Evolutionary conservation across 2,329 filamentous ascomycete genomes (phyloP), one percentile per base, ranked within the genome.

Genomic region (Fusarium sp.): DNA sequence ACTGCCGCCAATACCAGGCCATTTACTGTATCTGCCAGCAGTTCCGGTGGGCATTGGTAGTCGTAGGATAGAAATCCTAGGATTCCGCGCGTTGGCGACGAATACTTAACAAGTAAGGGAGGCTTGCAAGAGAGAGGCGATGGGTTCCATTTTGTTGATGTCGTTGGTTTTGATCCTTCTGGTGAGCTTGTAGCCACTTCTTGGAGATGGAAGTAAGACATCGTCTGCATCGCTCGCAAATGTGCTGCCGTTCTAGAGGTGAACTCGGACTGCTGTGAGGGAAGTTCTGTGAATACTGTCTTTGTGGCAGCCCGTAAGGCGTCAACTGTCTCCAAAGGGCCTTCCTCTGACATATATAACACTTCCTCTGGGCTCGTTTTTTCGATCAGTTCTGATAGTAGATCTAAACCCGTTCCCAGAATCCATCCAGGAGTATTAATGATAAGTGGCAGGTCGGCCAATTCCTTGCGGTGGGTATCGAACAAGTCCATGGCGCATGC

Each of bases 361-460:
- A 94, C 85, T 67, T 93, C 88, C 1, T 88, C 88, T 1, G 92
- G 90, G 29, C 85, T 85, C 8, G 91, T 82, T 18, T 82, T 84
- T 6, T 81, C 74, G 37, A 93, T 86, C 6, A 95, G 81, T 13
- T 89, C 86, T 7, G 86, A 83, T 0, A 95, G 82, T 0, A 94
- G 84, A 73, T 92, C 90, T 0, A 94, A 85, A 0, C 93, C 93
- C 0, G 92, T 91, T 1, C 92, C 92, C 68, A 92, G 89, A 27
- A 94, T 88, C 91, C 93, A 95, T 4, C 93, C 92, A 1, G 93
- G 90, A 0, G 92, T 93, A 79, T 96, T 95, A 77, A 96, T 86
- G 8, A 96, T 82, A 0, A 95, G 83, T 0, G 93, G 91, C 14
- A 82, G 85, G 10, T 84, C 82, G 0, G 84, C 80, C 6, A 87